Evolutionary conservation across 2,329 filamentous ascomycete species (phyloP), one percentile per base, ranked within the genome.

Genomic region (Beauveria scarabaeidicola): DNA sequence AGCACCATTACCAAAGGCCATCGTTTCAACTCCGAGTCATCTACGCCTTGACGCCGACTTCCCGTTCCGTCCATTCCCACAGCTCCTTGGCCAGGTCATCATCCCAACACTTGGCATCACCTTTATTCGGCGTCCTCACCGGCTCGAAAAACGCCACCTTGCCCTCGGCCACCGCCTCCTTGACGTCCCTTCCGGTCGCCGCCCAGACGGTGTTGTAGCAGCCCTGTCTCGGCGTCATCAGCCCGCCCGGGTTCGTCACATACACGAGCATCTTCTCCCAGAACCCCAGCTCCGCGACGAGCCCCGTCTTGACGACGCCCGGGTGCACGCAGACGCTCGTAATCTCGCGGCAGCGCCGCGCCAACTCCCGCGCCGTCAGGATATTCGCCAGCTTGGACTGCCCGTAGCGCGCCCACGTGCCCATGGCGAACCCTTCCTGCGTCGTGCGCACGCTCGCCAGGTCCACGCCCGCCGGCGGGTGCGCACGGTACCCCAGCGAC

Each of bases 311-410:
- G 2, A 73, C 68, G 6, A 74, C 66, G 2, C 80, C 80, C 0
- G 80, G 80, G 58, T 83, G 80, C 1, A 83, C 64, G 0, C 76
- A 73, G 10, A 81, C 71, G 23, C 74, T 73, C 23, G 70, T 72
- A 1, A 80, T 69, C 19, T 72, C 63, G 0, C 76, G 76, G 58
- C 76, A 71, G 1, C 75, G 73, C 7, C 74, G 71, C 3, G 76
- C 76, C 5, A 81, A 63, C 62, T 79, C 76, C 0, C 72, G 65
- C 3, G 77, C 76, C 51, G 77, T 76, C 5, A 79, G 66, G 29
- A 80, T 73, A 56, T 78, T 80, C 2, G 78, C 79, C 0, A 77
- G 72, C 65, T 81, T 82, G 61, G 75, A 78, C n/a, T 77, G 75
- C 9, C 72, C 76, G 63, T 82, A 83, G 1, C 78, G 76, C 3